A percentile compares a stretch with the other conserved stretches of the same genome.
phyloP scores from a whole-genome alignment of 2,329 filamentous ascomycete species.

The Ceratocystis eucalypticola region DNA sequence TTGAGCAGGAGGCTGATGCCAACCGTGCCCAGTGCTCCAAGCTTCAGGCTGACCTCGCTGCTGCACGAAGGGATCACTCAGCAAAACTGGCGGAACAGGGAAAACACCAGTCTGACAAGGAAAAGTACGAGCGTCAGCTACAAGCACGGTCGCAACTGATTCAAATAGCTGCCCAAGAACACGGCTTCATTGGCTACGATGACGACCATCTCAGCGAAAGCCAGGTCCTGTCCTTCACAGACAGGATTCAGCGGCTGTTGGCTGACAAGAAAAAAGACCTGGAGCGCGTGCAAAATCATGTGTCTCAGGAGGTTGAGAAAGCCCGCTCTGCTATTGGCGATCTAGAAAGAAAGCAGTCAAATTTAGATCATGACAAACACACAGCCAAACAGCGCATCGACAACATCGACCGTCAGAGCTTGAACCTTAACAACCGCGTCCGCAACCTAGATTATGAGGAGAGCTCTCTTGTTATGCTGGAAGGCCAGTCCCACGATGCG shows the following conservation, averaged over 20 bases:
- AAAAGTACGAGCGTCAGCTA: constrained; percentile 71
- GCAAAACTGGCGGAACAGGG: constrained; percentile 53
- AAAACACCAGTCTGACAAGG: constrained; percentile 71
- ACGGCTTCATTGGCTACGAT: constrained; percentile 76
- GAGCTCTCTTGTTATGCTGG: constrained; percentile 63
- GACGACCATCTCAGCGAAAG: constrained; percentile 55
- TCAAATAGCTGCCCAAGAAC: constrained; percentile 59
- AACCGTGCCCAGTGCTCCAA: constrained; percentile 52
- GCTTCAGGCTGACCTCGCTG: constrained; percentile 39
- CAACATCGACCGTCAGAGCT: constrained; percentile 57
- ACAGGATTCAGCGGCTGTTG: constrained; percentile 58
- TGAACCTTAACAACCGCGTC: constrained; percentile 51
- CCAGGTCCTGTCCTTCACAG: constrained; percentile 63
- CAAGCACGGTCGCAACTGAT: constrained; percentile 58
- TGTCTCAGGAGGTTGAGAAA: constrained; percentile 57
- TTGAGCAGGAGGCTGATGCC: constrained; percentile 47
- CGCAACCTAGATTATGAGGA: constrained; percentile 72
- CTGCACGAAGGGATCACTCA: constrained; percentile 35
- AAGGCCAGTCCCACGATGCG: constrained; percentile 58
- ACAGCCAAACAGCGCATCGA: constrained; percentile 59
- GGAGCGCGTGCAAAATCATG: constrained; percentile 59
- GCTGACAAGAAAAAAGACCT: constrained; percentile 67
- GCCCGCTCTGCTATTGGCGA: constrained; percentile 60
- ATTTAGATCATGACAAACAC: constrained; percentile 59
- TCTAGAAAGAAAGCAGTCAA: constrained; percentile 60